Conservation (phyloP, 192 early-diverging fungal species). For the Martensiomyces pterosporus region DNA sequence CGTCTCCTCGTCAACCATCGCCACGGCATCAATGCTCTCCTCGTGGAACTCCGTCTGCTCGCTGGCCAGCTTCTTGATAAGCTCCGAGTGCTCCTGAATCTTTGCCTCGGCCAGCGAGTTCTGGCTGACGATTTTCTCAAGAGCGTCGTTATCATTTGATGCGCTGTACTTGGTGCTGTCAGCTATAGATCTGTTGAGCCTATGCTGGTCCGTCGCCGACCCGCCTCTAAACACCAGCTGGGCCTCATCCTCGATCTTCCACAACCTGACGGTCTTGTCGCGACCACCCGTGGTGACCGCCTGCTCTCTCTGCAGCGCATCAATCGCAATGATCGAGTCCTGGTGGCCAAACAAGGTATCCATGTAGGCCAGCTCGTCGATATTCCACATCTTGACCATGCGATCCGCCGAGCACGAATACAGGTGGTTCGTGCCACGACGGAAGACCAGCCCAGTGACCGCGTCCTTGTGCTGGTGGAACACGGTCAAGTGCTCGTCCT, state of each 20-base stretch:
- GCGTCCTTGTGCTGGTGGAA: constrained; percentile 94
- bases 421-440: constrained; percentile 66
- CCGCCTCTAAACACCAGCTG: constrained; percentile 92
- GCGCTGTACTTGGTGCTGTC: constrained; percentile 1
- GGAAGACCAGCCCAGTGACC: constrained; percentile 80
- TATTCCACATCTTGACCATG: constrained; percentile 96
- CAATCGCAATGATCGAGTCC: constrained; percentile 79
- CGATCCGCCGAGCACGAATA: constrained; percentile 90
- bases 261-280: constrained; percentile 85
- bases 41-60: constrained; percentile 39
- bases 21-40: constrained; percentile 77
- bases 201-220: constrained; percentile 39
- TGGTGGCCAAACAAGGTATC: constrained; percentile 99
- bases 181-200: constrained; percentile 16
- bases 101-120: constrained; percentile 1
- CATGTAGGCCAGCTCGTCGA: constrained; percentile 85
- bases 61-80: constrained; percentile 18
- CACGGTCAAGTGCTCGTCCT: constrained; percentile 63
- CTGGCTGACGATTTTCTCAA: too few species aligned
- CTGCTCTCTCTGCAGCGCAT: constrained; percentile 79
- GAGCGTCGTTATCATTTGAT: constrained; percentile 1
- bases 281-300: constrained; percentile 87
- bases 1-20: constrained; percentile 88
- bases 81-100: constrained; percentile 4
- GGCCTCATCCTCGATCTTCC: constrained; percentile 93